Evolutionary conservation across 345 rosid genomes (phyloP).

Genomic region (Aquilaria malaccensis): DNA sequence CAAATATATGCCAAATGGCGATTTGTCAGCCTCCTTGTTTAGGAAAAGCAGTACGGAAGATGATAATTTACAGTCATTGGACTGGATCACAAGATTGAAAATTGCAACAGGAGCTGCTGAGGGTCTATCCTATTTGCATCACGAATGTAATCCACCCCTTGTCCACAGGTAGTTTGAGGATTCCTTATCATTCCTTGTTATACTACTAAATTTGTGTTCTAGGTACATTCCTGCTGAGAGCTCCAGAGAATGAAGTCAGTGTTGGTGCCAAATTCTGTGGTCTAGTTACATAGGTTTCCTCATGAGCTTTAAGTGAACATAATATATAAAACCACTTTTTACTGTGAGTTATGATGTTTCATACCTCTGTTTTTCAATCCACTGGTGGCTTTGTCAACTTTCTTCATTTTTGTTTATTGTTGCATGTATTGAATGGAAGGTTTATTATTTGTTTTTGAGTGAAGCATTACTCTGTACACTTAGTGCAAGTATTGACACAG

Average conservation of each 20-base stretch:
- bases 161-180: slow-evolving; percentile 71
- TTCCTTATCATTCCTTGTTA: not conserved
- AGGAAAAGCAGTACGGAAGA: slow-evolving; percentile 53
- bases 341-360: too few species aligned
- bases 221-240: too few species aligned
- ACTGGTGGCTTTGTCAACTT: not conserved
- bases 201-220: too few species aligned
- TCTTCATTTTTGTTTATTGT: not conserved
- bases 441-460: not conserved
- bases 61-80: slow-evolving; percentile 76
- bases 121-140: slow-evolving; percentile 78
- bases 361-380: too few species aligned
- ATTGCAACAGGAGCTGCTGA: slow-evolving; percentile 97
- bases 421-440: not conserved
- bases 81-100: slow-evolving; percentile 97
- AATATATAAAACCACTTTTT: too few species aligned
- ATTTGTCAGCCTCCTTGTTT: slow-evolving; percentile 70
- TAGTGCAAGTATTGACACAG: slow-evolving; percentile 18
- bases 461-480: not conserved
- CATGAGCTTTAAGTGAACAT: too few species aligned
- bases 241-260: too few species aligned
- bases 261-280: too few species aligned
- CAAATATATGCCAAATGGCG: slow-evolving; percentile 84
- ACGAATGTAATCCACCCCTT: slow-evolving; percentile 79
- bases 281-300: too few species aligned